Evolutionary conservation across 768 basidiomycete genomes (phyloP).

Genomic region (Collybia nuda): DNA sequence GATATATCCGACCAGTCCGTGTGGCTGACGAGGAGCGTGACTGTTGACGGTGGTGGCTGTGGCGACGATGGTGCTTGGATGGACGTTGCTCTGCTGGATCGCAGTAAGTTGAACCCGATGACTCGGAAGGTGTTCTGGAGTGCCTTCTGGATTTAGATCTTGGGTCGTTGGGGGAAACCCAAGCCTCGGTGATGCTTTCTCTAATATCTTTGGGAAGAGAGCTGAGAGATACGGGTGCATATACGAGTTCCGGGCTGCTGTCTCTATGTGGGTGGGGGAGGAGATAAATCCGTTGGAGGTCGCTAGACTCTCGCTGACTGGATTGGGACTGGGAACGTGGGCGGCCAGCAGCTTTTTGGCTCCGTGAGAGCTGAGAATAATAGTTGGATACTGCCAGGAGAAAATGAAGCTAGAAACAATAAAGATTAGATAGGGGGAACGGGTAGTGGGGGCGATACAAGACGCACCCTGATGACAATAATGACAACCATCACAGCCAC

Average conservation of each 20-base stretch:
- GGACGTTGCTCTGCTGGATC: slow-evolving; percentile 24
- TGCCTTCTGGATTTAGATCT: slow-evolving; percentile 8
- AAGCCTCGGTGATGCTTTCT: slow-evolving; percentile 63
- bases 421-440: slow-evolving; percentile 1
- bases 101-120: slow-evolving; percentile 12
- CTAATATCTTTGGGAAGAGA: slow-evolving; percentile 52
- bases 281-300: slow-evolving; percentile 63
- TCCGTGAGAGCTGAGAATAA: slow-evolving; percentile 55
- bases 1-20: slow-evolving; percentile 38
- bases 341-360: slow-evolving; percentile 22
- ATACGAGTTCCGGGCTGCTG: slow-evolving; percentile 46
- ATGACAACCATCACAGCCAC: slow-evolving; percentile 60
- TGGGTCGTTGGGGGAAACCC: slow-evolving; percentile 45
- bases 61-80: slow-evolving; percentile 27
- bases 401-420: slow-evolving; percentile 61
- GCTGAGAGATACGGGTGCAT: slow-evolving; percentile 65
- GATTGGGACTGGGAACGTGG: slow-evolving; percentile 18
- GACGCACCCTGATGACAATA: slow-evolving; percentile 65
- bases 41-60: slow-evolving; percentile 26
- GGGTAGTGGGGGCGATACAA: slow-evolving; percentile 5
- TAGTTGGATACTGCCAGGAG: slow-evolving; percentile 70
- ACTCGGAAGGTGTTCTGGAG: slow-evolving; percentile 18
- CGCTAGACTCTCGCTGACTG: slow-evolving; percentile 16
- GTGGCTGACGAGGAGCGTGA: slow-evolving; percentile 20
- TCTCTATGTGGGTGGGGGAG: slow-evolving; percentile 37